Evolutionary conservation across 2,329 filamentous ascomycete genomes (phyloP).

Genomic region (Talaromyces atroroseus): DNA sequence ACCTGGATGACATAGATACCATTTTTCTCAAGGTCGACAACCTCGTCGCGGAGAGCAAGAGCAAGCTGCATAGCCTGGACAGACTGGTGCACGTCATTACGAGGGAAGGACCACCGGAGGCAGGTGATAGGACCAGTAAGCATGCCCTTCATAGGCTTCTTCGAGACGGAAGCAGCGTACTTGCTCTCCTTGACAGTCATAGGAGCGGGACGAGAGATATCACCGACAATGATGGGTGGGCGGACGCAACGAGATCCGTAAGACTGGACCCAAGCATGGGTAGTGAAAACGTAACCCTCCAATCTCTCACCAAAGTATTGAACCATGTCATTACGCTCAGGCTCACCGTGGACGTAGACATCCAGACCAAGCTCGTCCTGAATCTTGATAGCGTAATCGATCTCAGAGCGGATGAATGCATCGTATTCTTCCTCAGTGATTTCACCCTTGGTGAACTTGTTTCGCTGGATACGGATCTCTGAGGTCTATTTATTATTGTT

Average conservation of each 20-base stretch:
- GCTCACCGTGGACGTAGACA: conserved; percentile 97
- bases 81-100: conserved; percentile 98
- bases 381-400: conserved; percentile 87
- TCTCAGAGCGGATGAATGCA: conserved; percentile 99
- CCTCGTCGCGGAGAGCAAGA: conserved; percentile 96
- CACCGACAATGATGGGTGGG: conserved; percentile 96
- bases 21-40: conserved; percentile 93
- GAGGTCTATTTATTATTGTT: conserved; percentile 53
- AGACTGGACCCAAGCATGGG: conserved; percentile 96
- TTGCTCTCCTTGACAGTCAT: conserved; percentile 99
- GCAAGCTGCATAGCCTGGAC: conserved; percentile 98
- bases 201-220: conserved; percentile 90
- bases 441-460: conserved; percentile 98
- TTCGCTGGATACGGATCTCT: conserved; percentile 93
- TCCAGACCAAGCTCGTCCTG: conserved; percentile 97
- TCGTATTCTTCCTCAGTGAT: conserved; percentile 91
- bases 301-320: conserved; percentile 98
- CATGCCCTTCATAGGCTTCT: conserved; percentile 99
- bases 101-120: conserved; percentile 98
- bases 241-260: conserved; percentile 98
- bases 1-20: conserved; percentile 98
- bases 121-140: conserved; percentile 98
- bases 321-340: conserved; percentile 99
- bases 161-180: conserved; percentile 91
- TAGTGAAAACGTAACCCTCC: conserved; percentile 96